Conservation (phyloP, 2,329 filamentous ascomycete genomes). For the Venturia carpophila region DNA sequence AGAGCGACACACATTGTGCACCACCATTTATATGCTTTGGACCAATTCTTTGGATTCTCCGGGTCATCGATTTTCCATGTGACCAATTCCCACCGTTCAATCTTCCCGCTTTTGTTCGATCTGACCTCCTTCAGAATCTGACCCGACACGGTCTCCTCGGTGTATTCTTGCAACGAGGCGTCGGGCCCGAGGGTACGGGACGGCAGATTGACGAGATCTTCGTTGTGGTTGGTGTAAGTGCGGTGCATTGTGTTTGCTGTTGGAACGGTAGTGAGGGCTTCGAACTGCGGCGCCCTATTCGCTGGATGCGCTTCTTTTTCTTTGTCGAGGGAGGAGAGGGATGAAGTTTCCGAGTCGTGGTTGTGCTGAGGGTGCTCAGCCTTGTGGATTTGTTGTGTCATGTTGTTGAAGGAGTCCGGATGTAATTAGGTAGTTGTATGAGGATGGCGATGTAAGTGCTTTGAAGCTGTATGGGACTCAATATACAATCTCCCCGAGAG, state of each 20-base stretch:
- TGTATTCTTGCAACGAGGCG: constrained; percentile 55
- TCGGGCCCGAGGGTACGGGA: constrained; percentile 57
- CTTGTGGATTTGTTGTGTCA: not conserved
- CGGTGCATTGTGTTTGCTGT: not conserved
- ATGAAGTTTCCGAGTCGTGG: not conserved
- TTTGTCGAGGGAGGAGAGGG: not conserved
- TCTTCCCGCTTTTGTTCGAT: constrained; percentile 47
- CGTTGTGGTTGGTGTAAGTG: not conserved
- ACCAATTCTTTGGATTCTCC: constrained; percentile 82
- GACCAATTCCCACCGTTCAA: constrained; percentile 52
- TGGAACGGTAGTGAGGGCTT: not conserved
- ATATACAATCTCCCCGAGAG: not conserved
- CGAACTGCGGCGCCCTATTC: not conserved
- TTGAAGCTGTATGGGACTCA: not conserved
- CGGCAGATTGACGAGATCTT: constrained; percentile 51
- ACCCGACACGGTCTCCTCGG: constrained; percentile 52
- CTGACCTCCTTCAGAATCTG: constrained; percentile 49
- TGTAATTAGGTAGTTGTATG: not conserved
- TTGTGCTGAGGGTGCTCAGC: not conserved
- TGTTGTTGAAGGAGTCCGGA: not conserved
- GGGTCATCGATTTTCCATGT: constrained; percentile 65
- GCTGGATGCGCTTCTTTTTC: not conserved
- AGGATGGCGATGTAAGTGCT: not conserved
- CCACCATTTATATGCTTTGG: constrained; percentile 65
- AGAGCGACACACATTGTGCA: constrained; percentile 75